phyloP scores from a whole-genome alignment of 2,329 filamentous ascomycete species.

The Graphilbum fragrans region DNA sequence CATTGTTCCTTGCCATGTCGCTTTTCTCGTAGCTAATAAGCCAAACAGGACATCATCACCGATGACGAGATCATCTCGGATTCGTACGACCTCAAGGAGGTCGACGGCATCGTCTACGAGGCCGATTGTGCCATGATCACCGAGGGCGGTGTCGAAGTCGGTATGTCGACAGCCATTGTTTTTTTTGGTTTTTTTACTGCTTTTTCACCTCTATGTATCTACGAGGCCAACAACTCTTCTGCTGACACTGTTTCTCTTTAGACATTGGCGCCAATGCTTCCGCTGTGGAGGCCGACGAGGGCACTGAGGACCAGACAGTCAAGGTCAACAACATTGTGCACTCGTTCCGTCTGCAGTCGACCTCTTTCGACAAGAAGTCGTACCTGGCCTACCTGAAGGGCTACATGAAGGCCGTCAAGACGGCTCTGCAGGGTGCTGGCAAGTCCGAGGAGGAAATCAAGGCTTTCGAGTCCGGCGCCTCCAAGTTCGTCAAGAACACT shows the following conservation, averaged over 20 bases:
- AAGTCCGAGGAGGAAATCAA: constrained; percentile 56
- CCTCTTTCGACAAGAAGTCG: constrained; percentile 74
- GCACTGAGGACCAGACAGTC: constrained; percentile 53
- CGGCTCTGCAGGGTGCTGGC: constrained; percentile 43
- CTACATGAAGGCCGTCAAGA: constrained; percentile 88
- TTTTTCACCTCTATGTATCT: too few relatives aligned
- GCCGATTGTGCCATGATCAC: constrained; percentile 85
- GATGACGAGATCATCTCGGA: constrained; percentile 96
- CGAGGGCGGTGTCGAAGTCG: constrained; percentile 60
- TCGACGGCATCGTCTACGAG: constrained; percentile 77
- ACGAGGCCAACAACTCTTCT: too few relatives aligned
- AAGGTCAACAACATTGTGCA: constrained; percentile 88
- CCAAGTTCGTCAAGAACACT: constrained; percentile 67
- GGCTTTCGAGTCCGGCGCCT: constrained; percentile 68
- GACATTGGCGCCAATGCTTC: constrained; percentile 95
- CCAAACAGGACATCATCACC: constrained; percentile 66
- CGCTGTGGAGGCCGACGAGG: constrained; percentile 77
- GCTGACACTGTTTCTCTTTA: constrained; percentile 23
- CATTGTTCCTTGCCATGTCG: background rate
- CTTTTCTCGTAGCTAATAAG: background rate
- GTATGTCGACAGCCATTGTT: constrained; percentile 34
- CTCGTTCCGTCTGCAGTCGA: constrained; percentile 79
- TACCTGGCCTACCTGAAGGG: constrained; percentile 77
- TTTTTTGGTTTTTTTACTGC: too few relatives aligned
- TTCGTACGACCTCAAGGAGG: constrained; percentile 71